Base-by-base conservation (phyloP, 352 stramenopile genomes). In the Paralagenidium karlingii region DNA sequence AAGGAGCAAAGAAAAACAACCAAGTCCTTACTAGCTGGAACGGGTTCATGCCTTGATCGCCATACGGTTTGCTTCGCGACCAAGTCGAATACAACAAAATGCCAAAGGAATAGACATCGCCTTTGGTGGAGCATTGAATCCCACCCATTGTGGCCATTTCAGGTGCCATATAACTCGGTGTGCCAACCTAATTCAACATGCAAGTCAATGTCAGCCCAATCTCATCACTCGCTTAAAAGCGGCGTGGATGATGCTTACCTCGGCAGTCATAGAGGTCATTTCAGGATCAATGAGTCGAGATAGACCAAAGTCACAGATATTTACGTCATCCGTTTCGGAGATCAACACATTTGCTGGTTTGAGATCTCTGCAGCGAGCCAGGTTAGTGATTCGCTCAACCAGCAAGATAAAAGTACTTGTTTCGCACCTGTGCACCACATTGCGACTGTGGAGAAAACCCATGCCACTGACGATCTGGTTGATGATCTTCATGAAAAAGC, bases 331-430 rank as follows among this genome's bases (percentile, higher is more conserved):
- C 25, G 63, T 84, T 28, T 88, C 77, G 31, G 86, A 84, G 41
- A 97, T 91, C 19, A 96, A 68, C 34, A 97, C 81, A 53, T 98
- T 98, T 12, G 80, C 83, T 11, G 91, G 91, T 44, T 98, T 95
- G n/a, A 96, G 51, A 40, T 96, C 88, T 24, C 75, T 51, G 41
- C 13, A 13, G 20, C 15, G 9, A 31, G 9, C 15, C 5, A 20
- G 18, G 18, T 2, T 21, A 34, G 10, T 10, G 15, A 29, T 43
- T 24, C 15, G 18, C 8, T 27, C 37, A 42, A 42, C 9, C 12
- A n/a, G 13, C 5, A 22, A 27, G 24, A 44, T 18, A 20, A 36
- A 36, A 3, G 16, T 22, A 36, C 7, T 3, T 20, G 30, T 20
- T 36, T 7, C 30, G 22, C 19, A 36, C 13, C 48, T 67, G 45